Evolutionary conservation across 495 filamentous ascomycete genomes (phyloP).

Genomic region (Acidomyces sp.): DNA sequence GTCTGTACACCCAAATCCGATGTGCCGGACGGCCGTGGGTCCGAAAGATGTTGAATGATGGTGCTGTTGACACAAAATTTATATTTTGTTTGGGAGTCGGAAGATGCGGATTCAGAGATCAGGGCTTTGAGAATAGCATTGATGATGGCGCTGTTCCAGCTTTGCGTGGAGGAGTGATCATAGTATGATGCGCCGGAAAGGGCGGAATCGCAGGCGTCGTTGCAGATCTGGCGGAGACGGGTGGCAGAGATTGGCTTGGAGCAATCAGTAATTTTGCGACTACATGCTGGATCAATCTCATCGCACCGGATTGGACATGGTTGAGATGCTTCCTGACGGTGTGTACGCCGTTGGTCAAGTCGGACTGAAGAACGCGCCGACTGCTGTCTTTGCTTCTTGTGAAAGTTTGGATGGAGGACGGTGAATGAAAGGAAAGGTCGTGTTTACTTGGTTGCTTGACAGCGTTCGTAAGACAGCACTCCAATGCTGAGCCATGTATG

Average conservation of each 20-base stretch:
- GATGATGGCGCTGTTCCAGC: constrained; percentile 87
- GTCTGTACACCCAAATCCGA: constrained; percentile 6
- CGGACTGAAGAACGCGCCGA: too few species aligned
- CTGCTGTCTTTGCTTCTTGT: too few species aligned
- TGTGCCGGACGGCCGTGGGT: constrained; percentile 28
- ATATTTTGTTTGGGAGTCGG: constrained; percentile 36
- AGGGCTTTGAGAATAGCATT: constrained; percentile 75
- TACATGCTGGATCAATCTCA: too few species aligned
- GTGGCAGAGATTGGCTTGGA: constrained; percentile 58
- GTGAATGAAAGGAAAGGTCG: too few species aligned
- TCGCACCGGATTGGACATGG: too few species aligned
- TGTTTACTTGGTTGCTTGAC: too few species aligned
- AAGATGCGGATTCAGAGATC: constrained; percentile 55
- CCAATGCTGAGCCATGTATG: too few species aligned
- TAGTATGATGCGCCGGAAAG: constrained; percentile 60
- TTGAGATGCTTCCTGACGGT: too few species aligned
- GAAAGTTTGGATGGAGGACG: too few species aligned
- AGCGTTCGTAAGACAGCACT: too few species aligned
- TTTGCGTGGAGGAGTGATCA: constrained; percentile 62
- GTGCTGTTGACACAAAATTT: constrained; percentile 96
- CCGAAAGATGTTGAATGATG: constrained; percentile 74
- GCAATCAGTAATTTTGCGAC: not conserved
- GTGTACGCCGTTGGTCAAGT: too few species aligned
- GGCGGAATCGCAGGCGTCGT: constrained; percentile 69
- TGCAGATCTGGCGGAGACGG: constrained; percentile 60